Evolutionary conservation across 2,329 filamentous ascomycete species (phyloP).

Genomic region (Xylaria sp.): DNA sequence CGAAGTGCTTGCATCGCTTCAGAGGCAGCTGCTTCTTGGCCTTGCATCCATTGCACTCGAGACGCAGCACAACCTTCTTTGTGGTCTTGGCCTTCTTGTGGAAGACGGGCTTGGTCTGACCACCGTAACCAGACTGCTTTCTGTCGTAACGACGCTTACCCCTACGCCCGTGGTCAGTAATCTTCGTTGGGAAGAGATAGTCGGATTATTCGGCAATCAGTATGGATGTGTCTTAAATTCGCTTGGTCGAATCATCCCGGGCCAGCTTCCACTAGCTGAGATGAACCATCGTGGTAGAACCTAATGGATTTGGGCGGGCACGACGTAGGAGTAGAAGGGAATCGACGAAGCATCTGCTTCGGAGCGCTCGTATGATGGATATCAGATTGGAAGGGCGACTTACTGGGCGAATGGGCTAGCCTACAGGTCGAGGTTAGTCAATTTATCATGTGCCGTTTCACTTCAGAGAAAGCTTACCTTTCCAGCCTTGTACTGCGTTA

Average conservation of each 20-base stretch:
- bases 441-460: constrained; percentile 12
- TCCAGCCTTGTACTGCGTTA: constrained; percentile 41
- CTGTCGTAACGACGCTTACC: constrained; percentile 39
- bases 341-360: not conserved
- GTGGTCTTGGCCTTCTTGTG: constrained; percentile 99
- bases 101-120: constrained; percentile 99
- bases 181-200: not conserved
- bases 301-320: not conserved
- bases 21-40: constrained; percentile 96
- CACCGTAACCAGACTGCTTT: constrained; percentile 64
- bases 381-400: constrained; percentile 20
- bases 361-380: not conserved
- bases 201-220: not conserved
- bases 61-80: constrained; percentile 99
- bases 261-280: not conserved
- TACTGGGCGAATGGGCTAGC: constrained; percentile 40
- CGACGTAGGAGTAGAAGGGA: not conserved
- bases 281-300: not conserved
- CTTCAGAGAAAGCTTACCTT: constrained; percentile 28
- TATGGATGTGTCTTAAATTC: not conserved
- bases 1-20: constrained; percentile 99
- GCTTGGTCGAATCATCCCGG: not conserved
- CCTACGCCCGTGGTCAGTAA: constrained; percentile 22
- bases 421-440: constrained; percentile 11
- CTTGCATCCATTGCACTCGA: constrained; percentile 99